These are phyloP conservation scores for Polyporus tsugae DNA, from an alignment of 1,284 basidiomycete genomes.

Conservation along the genomic window DNA sequence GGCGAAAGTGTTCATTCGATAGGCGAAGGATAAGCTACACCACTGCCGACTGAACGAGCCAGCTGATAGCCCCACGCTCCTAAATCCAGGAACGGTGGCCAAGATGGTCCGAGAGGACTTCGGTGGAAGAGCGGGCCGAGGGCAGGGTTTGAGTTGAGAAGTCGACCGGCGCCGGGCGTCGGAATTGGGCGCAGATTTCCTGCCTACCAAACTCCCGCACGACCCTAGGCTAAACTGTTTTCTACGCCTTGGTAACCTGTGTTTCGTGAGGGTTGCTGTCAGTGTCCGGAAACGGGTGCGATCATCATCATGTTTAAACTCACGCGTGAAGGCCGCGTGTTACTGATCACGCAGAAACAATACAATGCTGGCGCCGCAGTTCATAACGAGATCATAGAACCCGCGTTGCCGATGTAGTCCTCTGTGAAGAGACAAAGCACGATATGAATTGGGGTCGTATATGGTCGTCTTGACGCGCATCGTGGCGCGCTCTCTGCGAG, in stretches of 20 bases:
- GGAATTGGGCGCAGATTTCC: neutral
- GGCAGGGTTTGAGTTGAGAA: slow-evolving; percentile 4
- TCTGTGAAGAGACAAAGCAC: slow-evolving; percentile 1
- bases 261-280: neutral
- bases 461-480: neutral
- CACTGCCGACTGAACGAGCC: neutral
- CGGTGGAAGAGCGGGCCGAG: neutral
- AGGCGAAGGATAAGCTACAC: neutral
- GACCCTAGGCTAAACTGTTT: slow-evolving; percentile 4
- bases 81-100: neutral
- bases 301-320: slow-evolving; percentile 4
- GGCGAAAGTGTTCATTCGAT: neutral
- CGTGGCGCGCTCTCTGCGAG: neutral
- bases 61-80: neutral
- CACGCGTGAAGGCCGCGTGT: neutral
- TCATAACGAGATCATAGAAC: neutral
- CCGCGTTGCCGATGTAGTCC: neutral
- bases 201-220: neutral
- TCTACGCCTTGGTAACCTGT: slow-evolving; percentile 1
- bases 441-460: neutral
- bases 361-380: neutral
- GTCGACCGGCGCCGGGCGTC: neutral
- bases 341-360: neutral
- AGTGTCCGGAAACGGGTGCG: neutral
- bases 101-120: neutral